Evolutionary conservation across 495 filamentous ascomycete species (phyloP).

Genomic region (Symbiotaphrina buchneri): DNA sequence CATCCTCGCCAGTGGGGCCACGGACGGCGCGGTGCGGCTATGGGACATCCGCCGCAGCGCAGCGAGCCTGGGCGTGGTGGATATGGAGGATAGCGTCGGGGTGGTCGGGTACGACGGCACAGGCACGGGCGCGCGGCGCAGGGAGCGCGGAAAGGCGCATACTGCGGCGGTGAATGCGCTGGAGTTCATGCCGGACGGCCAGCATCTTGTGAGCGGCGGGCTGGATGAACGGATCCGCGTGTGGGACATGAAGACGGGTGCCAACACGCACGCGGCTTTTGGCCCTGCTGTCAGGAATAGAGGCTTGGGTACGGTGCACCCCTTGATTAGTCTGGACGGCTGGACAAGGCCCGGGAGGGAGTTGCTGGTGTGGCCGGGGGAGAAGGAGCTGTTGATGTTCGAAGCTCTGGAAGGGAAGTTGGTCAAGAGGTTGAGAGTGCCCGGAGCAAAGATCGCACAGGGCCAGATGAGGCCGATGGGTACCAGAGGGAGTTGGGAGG

Average conservation of each 20-base stretch:
- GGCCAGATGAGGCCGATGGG: too few species aligned
- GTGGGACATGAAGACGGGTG: conserved; percentile 59
- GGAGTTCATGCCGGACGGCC: conserved; percentile 59
- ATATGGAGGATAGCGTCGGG: conserved; percentile 63
- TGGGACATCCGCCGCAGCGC: conserved; percentile 60
- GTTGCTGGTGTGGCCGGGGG: conserved; percentile 54
- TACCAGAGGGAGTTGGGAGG: conserved; percentile 12
- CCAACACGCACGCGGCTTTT: conserved; percentile 66
- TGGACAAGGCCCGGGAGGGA: conserved; percentile 27
- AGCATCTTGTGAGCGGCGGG: conserved; percentile 51
- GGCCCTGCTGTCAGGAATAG: conserved; percentile 55
- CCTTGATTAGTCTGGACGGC: conserved; percentile 33
- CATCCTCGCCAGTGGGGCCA: conserved; percentile 53
- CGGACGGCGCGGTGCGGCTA: conserved; percentile 55
- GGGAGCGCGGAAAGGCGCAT: conserved; percentile 39
- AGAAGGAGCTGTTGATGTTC: conserved; percentile 53
- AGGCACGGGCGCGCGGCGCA: conserved; percentile 20
- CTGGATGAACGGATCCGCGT: conserved; percentile 66
- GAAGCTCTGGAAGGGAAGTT: conserved; percentile 54
- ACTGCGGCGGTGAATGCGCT: conserved; percentile 60
- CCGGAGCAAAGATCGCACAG: conserved; percentile 26
- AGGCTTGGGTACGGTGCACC: conserved; percentile 29
- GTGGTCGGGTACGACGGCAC: conserved; percentile 22
- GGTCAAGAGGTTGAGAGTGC: conserved; percentile 40
- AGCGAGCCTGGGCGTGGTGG: conserved; percentile 48